phyloP scores from a whole-genome alignment of 805 yeast species.

The Kodamaea hsintzibuensis region DNA sequence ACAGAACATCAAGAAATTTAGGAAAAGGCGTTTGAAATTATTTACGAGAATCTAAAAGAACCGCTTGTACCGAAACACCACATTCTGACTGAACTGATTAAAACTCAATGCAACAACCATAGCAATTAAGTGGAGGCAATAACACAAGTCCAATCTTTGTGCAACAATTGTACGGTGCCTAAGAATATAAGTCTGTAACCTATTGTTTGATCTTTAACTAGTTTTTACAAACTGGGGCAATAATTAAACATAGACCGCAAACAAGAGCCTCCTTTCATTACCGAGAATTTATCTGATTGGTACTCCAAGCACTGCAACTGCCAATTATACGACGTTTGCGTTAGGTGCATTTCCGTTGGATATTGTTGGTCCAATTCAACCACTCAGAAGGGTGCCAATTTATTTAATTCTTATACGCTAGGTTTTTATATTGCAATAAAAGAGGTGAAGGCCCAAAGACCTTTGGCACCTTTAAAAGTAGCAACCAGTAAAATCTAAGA shows the following conservation, averaged over 20 bases:
- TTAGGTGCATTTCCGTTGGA: conserved; percentile 87
- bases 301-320: conserved; percentile 85
- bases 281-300: too few relatives aligned
- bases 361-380: conserved; percentile 95
- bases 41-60: too few relatives aligned
- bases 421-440: conserved; percentile 48
- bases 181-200: neutral
- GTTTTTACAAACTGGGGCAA: too few relatives aligned
- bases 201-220: neutral
- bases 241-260: too few relatives aligned
- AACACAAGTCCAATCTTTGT: neutral
- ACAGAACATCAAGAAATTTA: too few relatives aligned
- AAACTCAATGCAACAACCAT: too few relatives aligned
- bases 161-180: neutral
- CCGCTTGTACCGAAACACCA: too few relatives aligned
- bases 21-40: too few relatives aligned
- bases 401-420: conserved; percentile 73
- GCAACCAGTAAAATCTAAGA: conserved; percentile 47
- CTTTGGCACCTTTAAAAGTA: conserved; percentile 54
- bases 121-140: too few relatives aligned
- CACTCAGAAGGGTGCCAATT: conserved; percentile 82
- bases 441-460: conserved; percentile 37
- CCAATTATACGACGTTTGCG: conserved; percentile 62
- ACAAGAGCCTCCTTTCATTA: too few relatives aligned
- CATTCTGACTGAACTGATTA: too few relatives aligned